Evolutionary conservation across 176 grass and related monocot genomes (phyloP).

Genomic region (Puya raimondii): DNA sequence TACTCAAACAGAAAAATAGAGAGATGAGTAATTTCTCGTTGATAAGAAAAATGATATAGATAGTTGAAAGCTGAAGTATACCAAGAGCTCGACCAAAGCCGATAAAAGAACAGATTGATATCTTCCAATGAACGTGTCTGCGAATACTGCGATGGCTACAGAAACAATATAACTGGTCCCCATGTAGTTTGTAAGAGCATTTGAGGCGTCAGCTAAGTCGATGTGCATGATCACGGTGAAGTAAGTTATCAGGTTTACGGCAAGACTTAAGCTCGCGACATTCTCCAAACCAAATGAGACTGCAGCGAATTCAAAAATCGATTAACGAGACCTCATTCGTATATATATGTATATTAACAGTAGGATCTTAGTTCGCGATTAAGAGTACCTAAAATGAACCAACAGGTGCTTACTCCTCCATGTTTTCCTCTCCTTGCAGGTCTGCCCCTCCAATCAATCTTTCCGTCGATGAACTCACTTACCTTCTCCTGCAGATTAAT

Average conservation of each 20-base stretch:
- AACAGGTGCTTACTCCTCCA: constrained; percentile 35
- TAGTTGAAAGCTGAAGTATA: constrained; percentile 12
- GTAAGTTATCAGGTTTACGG: constrained; percentile 51
- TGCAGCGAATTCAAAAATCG: neutral
- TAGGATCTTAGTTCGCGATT: no score
- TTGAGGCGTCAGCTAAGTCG: constrained; percentile 23
- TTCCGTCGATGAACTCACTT: constrained; percentile 31
- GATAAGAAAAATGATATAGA: neutral
- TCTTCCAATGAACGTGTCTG: constrained; percentile 49
- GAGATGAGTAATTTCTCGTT: no score
- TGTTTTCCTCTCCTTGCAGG: constrained; percentile 36
- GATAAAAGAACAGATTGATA: constrained; percentile 47
- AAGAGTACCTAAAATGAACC: constrained; percentile 34
- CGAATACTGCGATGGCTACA: constrained; percentile 41
- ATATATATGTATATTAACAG: no score
- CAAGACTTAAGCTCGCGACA: constrained; percentile 34
- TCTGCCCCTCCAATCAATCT: constrained; percentile 46
- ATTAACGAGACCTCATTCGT: neutral
- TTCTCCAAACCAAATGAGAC: constrained; percentile 43
- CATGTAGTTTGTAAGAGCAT: constrained; percentile 57
- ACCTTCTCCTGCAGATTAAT: neutral
- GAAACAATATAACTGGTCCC: constrained; percentile 49
- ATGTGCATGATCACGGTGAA: constrained; percentile 42
- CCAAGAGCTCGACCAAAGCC: constrained; percentile 30
- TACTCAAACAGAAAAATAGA: no score